phyloP scores from a whole-genome alignment of 2,329 filamentous ascomycete genomes.

The Pseudocercospora fijiensis region DNA sequence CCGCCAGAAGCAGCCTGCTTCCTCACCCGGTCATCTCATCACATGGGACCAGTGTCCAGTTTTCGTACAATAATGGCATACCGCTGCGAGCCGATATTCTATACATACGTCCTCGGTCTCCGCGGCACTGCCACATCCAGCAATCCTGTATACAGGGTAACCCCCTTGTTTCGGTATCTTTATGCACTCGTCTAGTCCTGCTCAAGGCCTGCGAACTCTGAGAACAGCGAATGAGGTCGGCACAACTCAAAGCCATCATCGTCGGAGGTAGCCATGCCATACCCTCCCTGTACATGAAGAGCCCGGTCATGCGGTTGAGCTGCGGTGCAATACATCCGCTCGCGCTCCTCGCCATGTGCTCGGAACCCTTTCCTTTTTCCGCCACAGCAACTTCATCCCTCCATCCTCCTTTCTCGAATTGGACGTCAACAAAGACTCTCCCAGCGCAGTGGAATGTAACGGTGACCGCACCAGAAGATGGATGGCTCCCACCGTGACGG shows the following conservation, averaged over 20 bases:
- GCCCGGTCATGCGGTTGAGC: conserved; percentile 1
- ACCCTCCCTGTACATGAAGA: background rate
- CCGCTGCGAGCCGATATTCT: conserved; percentile 2
- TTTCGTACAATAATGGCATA: background rate
- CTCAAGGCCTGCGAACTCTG: too few relatives aligned
- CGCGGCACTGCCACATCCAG: conserved; percentile 1
- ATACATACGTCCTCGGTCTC: background rate
- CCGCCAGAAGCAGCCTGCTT: background rate
- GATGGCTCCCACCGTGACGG: conserved; percentile 4
- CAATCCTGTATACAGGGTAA: background rate
- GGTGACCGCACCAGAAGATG: conserved; percentile 1
- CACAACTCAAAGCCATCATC: too few relatives aligned
- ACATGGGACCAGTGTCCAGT: background rate
- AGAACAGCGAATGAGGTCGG: too few relatives aligned
- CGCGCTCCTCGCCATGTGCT: conserved; percentile 1
- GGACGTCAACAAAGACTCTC: conserved; percentile 7
- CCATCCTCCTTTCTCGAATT: conserved; percentile 5
- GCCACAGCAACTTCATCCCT: conserved; percentile 8
- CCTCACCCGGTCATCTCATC: background rate
- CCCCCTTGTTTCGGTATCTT: too few relatives aligned
- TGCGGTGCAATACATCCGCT: background rate
- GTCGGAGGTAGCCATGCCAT: too few relatives aligned
- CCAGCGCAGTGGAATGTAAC: conserved; percentile 11
- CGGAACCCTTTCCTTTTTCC: background rate
- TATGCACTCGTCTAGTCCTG: too few relatives aligned